Conservation (phyloP, 2,329 filamentous ascomycete genomes). For the Phoma herbarum region DNA sequence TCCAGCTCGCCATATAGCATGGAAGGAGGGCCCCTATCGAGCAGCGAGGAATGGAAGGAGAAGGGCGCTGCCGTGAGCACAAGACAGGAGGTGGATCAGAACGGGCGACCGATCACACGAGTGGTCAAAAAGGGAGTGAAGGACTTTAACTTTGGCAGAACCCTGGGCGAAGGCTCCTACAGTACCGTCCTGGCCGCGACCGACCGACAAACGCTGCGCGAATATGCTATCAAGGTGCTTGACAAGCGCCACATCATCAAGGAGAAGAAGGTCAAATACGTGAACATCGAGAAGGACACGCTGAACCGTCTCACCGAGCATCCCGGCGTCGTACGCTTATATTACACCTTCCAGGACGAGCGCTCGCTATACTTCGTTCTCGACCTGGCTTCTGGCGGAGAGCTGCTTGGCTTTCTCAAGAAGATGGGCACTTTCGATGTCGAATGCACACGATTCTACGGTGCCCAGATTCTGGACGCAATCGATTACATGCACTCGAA, state of each 20-base stretch:
- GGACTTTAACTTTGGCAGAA: slow-evolving; percentile 91
- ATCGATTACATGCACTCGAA: slow-evolving; percentile 98
- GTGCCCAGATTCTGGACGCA: slow-evolving; percentile 93
- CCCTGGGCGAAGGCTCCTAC: slow-evolving; percentile 95
- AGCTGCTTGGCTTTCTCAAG: slow-evolving; percentile 91
- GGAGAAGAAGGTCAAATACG: slow-evolving; percentile 99
- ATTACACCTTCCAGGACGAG: slow-evolving; percentile 99
- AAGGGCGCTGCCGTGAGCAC: slow-evolving; percentile 87
- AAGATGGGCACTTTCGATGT: slow-evolving; percentile 94
- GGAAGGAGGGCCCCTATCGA: slow-evolving; percentile 67
- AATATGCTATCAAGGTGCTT: slow-evolving; percentile 97
- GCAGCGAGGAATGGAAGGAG: slow-evolving; percentile 95
- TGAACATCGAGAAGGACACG: slow-evolving; percentile 99
- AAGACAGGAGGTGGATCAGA: slow-evolving; percentile 83
- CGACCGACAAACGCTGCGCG: slow-evolving; percentile 90
- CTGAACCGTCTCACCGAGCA: slow-evolving; percentile 95
- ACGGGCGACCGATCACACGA: slow-evolving; percentile 80
- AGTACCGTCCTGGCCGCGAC: slow-evolving; percentile 94
- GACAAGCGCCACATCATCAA: slow-evolving; percentile 99
- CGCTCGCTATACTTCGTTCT: slow-evolving; percentile 95
- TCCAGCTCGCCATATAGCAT: slow-evolving; percentile 59
- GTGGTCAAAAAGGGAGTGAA: slow-evolving; percentile 96
- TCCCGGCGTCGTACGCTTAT: slow-evolving; percentile 92
- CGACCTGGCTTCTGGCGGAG: slow-evolving; percentile 90
- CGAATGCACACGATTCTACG: slow-evolving; percentile 93